Evolutionary conservation across 495 filamentous ascomycete species (phyloP).

Genomic region (Cladorrhinum samala): DNA sequence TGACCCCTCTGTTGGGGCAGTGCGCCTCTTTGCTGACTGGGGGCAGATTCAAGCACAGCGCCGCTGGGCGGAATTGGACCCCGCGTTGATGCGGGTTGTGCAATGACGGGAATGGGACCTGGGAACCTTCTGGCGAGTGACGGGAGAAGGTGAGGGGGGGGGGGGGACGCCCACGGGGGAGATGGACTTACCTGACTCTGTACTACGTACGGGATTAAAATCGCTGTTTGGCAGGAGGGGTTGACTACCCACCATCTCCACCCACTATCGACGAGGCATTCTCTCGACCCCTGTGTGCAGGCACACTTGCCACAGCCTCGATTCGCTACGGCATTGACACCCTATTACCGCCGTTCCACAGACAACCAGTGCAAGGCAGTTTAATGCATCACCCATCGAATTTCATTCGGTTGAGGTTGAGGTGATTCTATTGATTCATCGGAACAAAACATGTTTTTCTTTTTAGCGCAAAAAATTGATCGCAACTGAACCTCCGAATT

Average conservation of each 20-base stretch:
- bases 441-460: too few species aligned
- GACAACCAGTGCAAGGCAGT: too few species aligned
- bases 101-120: not conserved
- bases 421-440: too few species aligned
- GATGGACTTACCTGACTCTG: too few species aligned
- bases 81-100: slow-evolving; percentile 1
- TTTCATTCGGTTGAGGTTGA: not conserved
- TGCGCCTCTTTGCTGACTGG: slow-evolving; percentile 6
- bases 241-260: not conserved
- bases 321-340: not conserved
- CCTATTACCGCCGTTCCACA: not conserved
- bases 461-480: too few species aligned
- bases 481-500: too few species aligned
- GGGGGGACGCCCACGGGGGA: not conserved
- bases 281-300: not conserved
- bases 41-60: slow-evolving; percentile 9
- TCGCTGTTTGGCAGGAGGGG: not conserved
- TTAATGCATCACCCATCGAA: too few species aligned
- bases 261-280: slow-evolving; percentile 16
- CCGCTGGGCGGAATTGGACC: slow-evolving; percentile 4
- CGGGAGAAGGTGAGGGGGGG: too few species aligned
- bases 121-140: too few species aligned
- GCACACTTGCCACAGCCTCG: not conserved
- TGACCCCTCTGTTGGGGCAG: slow-evolving; percentile 11
- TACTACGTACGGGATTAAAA: too few species aligned